Conservation (phyloP, 2,329 filamentous ascomycete species). For the Fusarium nisikadoi region DNA sequence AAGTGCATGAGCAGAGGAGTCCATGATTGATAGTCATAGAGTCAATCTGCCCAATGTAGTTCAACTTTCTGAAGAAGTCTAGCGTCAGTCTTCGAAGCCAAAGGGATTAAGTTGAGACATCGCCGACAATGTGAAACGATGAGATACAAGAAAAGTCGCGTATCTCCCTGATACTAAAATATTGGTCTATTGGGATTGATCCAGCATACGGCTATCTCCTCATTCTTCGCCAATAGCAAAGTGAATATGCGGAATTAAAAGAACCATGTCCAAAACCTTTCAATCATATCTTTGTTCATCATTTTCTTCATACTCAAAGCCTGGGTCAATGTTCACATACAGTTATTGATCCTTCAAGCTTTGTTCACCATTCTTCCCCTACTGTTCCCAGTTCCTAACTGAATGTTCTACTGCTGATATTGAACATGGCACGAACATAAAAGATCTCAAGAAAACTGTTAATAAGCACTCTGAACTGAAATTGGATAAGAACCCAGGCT, state of each 20-base stretch:
- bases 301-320: fast-evolving
- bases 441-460: background rate
- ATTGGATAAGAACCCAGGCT: fast-evolving
- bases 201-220: fast-evolving
- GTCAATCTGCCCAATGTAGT: fast-evolving
- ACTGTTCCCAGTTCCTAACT: fast-evolving
- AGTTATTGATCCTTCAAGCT: fast-evolving
- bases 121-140: background rate
- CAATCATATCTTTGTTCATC: fast-evolving
- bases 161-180: fast-evolving
- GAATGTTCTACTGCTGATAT: background rate
- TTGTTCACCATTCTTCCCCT: fast-evolving
- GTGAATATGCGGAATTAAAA: too few species aligned
- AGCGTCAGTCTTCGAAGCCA: fast-evolving
- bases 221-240: fast-evolving
- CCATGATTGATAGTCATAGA: fast-evolving
- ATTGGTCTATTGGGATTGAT: fast-evolving
- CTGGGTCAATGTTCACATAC: background rate
- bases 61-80: fast-evolving
- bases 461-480: background rate
- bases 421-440: background rate
- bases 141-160: fast-evolving
- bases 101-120: fast-evolving
- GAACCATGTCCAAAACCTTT: too few species aligned
- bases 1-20: background rate